A percentile compares a stretch with the other conserved stretches of the same genome.
Evolutionary conservation across 2,329 filamentous ascomycete genomes (phyloP).

Genomic region (Fusarium humuli): DNA sequence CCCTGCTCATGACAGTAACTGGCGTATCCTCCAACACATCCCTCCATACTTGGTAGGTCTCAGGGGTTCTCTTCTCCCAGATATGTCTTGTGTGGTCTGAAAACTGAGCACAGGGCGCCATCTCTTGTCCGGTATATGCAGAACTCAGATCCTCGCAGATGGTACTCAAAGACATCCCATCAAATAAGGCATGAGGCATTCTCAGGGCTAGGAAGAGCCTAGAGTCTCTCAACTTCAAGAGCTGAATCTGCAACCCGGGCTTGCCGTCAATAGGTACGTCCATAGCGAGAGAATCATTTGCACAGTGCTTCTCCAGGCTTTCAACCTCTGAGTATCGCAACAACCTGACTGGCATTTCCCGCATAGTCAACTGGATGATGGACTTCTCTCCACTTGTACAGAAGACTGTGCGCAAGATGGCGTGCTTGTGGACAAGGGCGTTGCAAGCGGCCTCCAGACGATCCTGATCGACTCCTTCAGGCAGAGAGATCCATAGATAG

Average conservation of each 20-base stretch:
- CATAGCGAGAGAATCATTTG: not conserved
- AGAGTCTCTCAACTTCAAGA: not conserved
- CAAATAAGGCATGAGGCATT: conserved; percentile 6
- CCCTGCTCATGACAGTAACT: not conserved
- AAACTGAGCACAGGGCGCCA: not conserved
- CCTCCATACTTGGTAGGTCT: not conserved
- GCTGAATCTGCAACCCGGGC: not conserved
- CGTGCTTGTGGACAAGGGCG: not conserved
- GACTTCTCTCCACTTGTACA: not conserved
- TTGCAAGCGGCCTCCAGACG: not conserved
- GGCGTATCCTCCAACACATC: not conserved
- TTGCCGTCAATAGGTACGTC: not conserved
- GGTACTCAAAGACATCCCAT: conserved; percentile 3
- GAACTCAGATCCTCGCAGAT: conserved; percentile 4
- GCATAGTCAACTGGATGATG: not conserved
- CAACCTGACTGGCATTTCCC: not conserved
- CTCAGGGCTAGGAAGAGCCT: not conserved
- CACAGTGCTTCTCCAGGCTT: not conserved
- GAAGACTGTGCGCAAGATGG: conserved; percentile 4
- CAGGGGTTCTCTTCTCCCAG: not conserved
- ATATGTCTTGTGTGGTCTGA: not conserved
- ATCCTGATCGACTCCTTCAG: not conserved
- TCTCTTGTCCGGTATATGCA: not conserved
- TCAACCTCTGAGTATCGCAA: not conserved
- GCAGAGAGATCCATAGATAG: not conserved